phyloP scores from a whole-genome alignment of 805 yeast genomes.

The Schwanniomyces polymorphus region DNA sequence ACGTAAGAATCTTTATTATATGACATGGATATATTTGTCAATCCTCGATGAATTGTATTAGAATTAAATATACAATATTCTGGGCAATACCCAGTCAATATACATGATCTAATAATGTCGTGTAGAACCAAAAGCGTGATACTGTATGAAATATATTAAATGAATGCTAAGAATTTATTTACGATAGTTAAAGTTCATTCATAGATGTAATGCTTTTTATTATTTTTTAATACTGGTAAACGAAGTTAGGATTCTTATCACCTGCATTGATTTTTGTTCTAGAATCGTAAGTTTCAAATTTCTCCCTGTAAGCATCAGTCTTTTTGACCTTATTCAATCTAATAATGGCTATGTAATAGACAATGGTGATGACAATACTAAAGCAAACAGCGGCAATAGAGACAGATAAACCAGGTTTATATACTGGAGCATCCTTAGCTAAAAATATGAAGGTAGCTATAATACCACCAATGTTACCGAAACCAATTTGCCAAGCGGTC shows the following conservation, averaged over 20 bases:
- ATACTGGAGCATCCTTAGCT: slow-evolving; percentile 57
- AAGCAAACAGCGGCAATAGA: slow-evolving; percentile 50
- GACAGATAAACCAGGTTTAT: slow-evolving; percentile 53
- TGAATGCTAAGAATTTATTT: not conserved
- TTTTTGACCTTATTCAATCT: slow-evolving; percentile 24
- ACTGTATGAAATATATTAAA: not conserved
- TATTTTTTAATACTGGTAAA: slow-evolving; percentile 26
- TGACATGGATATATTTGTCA: slow-evolving; percentile 3
- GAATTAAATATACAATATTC: not conserved
- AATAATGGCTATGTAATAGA: slow-evolving; percentile 29
- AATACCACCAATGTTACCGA: slow-evolving; percentile 75
- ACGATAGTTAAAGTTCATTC: not conserved
- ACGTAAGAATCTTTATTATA: slow-evolving; percentile 8
- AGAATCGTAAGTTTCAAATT: slow-evolving; percentile 24
- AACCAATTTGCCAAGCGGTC: slow-evolving; percentile 64
- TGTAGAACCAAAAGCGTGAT: not conserved
- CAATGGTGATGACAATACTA: slow-evolving; percentile 31
- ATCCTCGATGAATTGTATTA: not conserved
- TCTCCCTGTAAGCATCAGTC: slow-evolving; percentile 21
- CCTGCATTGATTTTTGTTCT: slow-evolving; percentile 35
- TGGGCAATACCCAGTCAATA: not conserved
- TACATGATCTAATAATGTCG: not conserved
- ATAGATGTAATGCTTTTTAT: not conserved
- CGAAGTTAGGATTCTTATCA: slow-evolving; percentile 37
- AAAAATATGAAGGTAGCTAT: slow-evolving; percentile 60